Base-by-base conservation (phyloP, 2,329 filamentous ascomycete species). In the Neofusicoccum sp. region DNA sequence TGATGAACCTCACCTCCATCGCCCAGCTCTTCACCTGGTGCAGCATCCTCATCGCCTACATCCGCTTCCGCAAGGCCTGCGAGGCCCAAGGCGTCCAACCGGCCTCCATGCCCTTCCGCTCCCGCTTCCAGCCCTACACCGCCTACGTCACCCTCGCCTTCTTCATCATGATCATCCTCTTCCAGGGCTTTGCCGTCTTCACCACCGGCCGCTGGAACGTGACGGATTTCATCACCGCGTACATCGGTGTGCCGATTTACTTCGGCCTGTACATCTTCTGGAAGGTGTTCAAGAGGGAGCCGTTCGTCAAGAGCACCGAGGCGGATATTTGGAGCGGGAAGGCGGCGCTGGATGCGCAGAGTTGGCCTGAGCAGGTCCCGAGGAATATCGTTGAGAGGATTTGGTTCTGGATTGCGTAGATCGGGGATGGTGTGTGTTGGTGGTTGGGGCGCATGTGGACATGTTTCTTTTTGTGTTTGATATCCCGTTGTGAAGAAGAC, bases 241-340 rank as follows among this genome's bases (percentile, higher is more conserved):
- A 82, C 63, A 74, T 82, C n/a, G 79, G 78, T 4, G 62, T 75
- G 28, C 73, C 73, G 0, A 69, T 68, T 26, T 70, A 68, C 71
- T 33, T 73, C 5, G 68, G 64, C 8, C 58, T 75, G 28, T 75
- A 74, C 38, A 12, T 71, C 5, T 79, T 84, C 47, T 90, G 87
- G 84, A 90, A 91, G 71, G 71, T 86, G 36, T 75, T 82, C 68
- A 89, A 88, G 69, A 82, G 84, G 65, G 88, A 87, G 0, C 82
- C 82, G 59, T 65, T 74, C 33, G 74, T 80, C 62, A 74, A 74
- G 58, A 66, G 73, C 20, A 68, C 65, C 0, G 73, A 78, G 61
- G 75, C 75, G 5, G 79, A 81, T 62, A 76, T 81, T 41, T 78
- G 74, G 71, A 76, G 71, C 28, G 79, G 78, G 7, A 81, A 80